These are phyloP conservation scores for Mallotus nudiflorus DNA, from an alignment of 345 rosid species.

Conservation along the genomic window DNA sequence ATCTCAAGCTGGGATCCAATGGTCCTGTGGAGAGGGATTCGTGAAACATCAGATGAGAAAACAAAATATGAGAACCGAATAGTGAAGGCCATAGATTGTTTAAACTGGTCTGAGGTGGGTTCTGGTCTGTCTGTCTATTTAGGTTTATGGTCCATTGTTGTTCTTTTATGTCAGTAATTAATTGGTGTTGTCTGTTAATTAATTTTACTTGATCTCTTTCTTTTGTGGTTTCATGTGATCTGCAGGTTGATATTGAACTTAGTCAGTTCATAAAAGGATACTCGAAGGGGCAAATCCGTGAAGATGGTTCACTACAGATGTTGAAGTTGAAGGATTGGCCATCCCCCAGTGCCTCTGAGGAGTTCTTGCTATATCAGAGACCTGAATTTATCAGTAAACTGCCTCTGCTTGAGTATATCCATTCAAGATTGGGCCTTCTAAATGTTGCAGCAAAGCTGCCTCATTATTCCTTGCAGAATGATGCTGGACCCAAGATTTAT, in stretches of 20 bases:
- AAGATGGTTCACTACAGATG: slow-evolving; percentile 51
- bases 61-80: slow-evolving; percentile 55
- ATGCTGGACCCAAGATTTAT: slow-evolving; percentile 85
- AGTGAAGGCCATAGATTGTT: slow-evolving; percentile 77
- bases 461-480: slow-evolving; percentile 91
- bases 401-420: slow-evolving; percentile 93
- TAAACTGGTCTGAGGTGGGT: slow-evolving; percentile 73
- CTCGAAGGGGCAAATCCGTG: slow-evolving; percentile 51
- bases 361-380: slow-evolving; percentile 79
- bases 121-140: slow-evolving; percentile 17
- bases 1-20: slow-evolving; percentile 77
- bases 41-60: slow-evolving; percentile 71
- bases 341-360: slow-evolving; percentile 87
- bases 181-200: slow-evolving; percentile 8
- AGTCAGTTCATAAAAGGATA: slow-evolving; percentile 71
- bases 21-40: slow-evolving; percentile 72
- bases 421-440: slow-evolving; percentile 89
- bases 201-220: slow-evolving; percentile 11
- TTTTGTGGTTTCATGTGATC: slow-evolving; percentile 21
- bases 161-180: neutral
- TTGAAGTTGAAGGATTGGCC: slow-evolving; percentile 97
- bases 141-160: slow-evolving; percentile 9
- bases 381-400: slow-evolving; percentile 84
- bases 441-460: slow-evolving; percentile 97
- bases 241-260: slow-evolving; percentile 76